phyloP scores from a whole-genome alignment of 257 asterid species.

The Solanum bulbocastanum region DNA sequence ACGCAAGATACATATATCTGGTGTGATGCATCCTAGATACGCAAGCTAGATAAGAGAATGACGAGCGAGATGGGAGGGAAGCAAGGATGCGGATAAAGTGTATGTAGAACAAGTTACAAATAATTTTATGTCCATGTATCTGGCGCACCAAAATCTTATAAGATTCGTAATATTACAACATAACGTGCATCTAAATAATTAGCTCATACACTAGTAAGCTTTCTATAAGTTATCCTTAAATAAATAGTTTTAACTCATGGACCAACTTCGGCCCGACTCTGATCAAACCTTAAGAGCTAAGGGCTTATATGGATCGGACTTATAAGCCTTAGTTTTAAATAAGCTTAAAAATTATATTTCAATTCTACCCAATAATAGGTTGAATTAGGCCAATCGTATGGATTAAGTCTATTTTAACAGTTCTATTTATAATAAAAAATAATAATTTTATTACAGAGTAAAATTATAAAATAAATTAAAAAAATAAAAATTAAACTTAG shows the following conservation, averaged over 20 bases:
- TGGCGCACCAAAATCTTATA: no score
- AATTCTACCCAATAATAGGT: no score
- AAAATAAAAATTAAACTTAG: no score
- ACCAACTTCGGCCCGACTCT: no score
- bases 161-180: not conserved
- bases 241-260: not conserved
- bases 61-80: not conserved
- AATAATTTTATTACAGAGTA: no score
- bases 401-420: no score
- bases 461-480: no score
- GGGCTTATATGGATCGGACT: not conserved
- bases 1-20: not conserved
- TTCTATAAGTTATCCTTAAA: not conserved
- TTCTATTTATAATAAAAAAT: no score
- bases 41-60: not conserved
- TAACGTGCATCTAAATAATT: not conserved
- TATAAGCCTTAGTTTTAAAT: no score
- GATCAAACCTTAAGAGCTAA: no score
- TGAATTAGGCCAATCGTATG: no score
- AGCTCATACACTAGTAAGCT: not conserved
- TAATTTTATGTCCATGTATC: not conserved
- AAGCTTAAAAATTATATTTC: not conserved
- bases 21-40: not conserved
- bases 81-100: not conserved
- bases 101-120: not conserved